phyloP scores from a whole-genome alignment of 345 rosid species.

The Citrus hindsii region DNA sequence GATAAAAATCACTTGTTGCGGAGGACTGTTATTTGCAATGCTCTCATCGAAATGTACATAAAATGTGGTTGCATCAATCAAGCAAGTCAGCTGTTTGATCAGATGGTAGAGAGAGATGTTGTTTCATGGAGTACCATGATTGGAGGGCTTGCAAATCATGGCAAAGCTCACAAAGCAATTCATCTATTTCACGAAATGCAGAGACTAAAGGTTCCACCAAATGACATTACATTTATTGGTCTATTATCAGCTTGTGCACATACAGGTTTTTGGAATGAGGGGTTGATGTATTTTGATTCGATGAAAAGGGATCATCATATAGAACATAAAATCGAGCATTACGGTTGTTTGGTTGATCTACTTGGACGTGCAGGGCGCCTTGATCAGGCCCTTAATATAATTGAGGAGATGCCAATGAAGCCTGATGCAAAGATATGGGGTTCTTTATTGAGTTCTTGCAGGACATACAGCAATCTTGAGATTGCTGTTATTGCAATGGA shows the following conservation, averaged over 20 bases:
- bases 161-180: slow-evolving; percentile 37
- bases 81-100: slow-evolving; percentile 37
- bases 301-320: slow-evolving; percentile 39
- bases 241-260: slow-evolving; percentile 51
- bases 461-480: slow-evolving; percentile 33
- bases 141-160: slow-evolving; percentile 55
- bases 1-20: slow-evolving; percentile 24
- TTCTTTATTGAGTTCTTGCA: slow-evolving; percentile 45
- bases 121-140: slow-evolving; percentile 72
- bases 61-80: slow-evolving; percentile 52
- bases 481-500: slow-evolving; percentile 46
- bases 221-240: slow-evolving; percentile 51
- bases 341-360: slow-evolving; percentile 49
- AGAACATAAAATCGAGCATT: slow-evolving; percentile 49
- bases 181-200: slow-evolving; percentile 45
- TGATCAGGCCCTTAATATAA: slow-evolving; percentile 26
- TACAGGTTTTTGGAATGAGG: slow-evolving; percentile 46
- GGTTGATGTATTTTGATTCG: slow-evolving; percentile 37
- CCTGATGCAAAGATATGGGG: slow-evolving; percentile 60
- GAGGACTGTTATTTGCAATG: slow-evolving; percentile 37
- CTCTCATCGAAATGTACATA: slow-evolving; percentile 55
- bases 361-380: slow-evolving; percentile 46
- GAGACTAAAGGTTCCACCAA: slow-evolving; percentile 35
- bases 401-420: slow-evolving; percentile 40
- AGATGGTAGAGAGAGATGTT: slow-evolving; percentile 36